Base-by-base conservation (phyloP, 768 basidiomycete species). In the Astraeus odoratus region DNA sequence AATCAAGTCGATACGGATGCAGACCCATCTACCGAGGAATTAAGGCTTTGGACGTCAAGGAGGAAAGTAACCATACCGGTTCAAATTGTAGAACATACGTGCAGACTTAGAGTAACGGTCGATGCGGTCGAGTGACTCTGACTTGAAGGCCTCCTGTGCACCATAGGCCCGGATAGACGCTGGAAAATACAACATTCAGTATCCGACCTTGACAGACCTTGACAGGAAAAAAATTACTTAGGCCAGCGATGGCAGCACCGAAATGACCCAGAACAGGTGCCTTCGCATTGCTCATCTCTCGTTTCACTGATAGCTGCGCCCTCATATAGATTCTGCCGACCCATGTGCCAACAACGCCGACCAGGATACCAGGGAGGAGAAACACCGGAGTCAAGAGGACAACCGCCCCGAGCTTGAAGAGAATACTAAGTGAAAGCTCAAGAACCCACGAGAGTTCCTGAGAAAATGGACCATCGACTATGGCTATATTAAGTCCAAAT, bases 121-220 rank as follows among this genome's bases (percentile, higher is more conserved):
- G 18, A 79, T 73, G 4, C 74, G 65, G 24, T 55, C 50, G 39
- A 72, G 54, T 5, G 75, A 70, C 50, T 77, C 69, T 44, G 25
- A 40, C 45, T 57, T 69, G 57, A 67, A 75, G 5, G 63, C 54
- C 4, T 65, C 61, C 51, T 79, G 68, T 8, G 76, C 76, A 13
- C 74, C 72, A 49, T 77, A 81, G 1, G 78, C 78, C 8, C 78
- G 67, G 30, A 81, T 77, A 2, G 75, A 74, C 4, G 63, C 52
- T 53, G 15, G 27, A 37, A 27, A 37, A 16, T 9, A 24, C 9
- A 27, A 20, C 9, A 19, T 58, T 68, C 56, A 51, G 12, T 15
- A 18, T 8, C 13, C n/a, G n/a, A 9, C 42, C 31, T 24, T 30
- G 31, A 16, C 33, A 3, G 8, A 26, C 1, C 25, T 39, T 18